Percentiles rank a stretch among this genome's conserved stretches.
These are phyloP conservation scores for Fusarium sp. DNA, from an alignment of 2,329 filamentous ascomycete genomes.

Conservation along the genomic window DNA sequence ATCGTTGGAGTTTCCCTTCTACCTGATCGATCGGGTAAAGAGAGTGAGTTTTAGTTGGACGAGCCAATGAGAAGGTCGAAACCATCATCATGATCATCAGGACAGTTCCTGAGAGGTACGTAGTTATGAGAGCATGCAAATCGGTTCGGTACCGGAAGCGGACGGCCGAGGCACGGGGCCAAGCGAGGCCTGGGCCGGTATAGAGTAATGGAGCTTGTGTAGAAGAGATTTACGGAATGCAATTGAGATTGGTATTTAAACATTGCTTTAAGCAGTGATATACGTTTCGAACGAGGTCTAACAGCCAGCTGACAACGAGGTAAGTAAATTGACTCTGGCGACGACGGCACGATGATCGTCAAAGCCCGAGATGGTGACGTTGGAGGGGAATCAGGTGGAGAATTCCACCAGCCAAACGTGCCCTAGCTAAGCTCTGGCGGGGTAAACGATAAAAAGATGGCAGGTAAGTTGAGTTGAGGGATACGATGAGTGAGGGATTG, in stretches of 20 bases:
- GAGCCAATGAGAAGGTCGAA: slow-evolving; percentile 2
- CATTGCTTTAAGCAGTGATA: neutral
- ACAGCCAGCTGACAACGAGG: neutral
- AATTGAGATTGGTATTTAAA: neutral
- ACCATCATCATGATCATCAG: slow-evolving; percentile 13
- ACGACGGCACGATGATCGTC: neutral
- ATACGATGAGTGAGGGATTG: neutral
- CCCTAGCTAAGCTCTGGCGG: slow-evolving; percentile 37
- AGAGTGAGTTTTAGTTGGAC: neutral
- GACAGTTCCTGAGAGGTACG: slow-evolving; percentile 8
- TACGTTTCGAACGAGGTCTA: neutral
- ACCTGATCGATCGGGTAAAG: neutral
- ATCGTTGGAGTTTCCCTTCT: too few relatives aligned
- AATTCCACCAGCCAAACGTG: slow-evolving; percentile 6
- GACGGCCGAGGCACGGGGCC: slow-evolving; percentile 19
- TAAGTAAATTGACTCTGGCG: neutral
- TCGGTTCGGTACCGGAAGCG: slow-evolving; percentile 25
- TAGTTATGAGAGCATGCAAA: slow-evolving; percentile 17
- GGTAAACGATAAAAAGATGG: slow-evolving; percentile 25
- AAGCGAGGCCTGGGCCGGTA: slow-evolving; percentile 1
- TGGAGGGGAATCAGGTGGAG: slow-evolving; percentile 8
- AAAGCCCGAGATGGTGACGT: slow-evolving; percentile 8
- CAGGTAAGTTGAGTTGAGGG: neutral
- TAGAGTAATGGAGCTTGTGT: neutral
- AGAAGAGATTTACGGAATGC: neutral